Percentiles rank a stretch among this genome's conserved stretches.
Evolutionary conservation across 176 grass and related monocot genomes (phyloP).

Genomic region (Leersia perrieri): DNA sequence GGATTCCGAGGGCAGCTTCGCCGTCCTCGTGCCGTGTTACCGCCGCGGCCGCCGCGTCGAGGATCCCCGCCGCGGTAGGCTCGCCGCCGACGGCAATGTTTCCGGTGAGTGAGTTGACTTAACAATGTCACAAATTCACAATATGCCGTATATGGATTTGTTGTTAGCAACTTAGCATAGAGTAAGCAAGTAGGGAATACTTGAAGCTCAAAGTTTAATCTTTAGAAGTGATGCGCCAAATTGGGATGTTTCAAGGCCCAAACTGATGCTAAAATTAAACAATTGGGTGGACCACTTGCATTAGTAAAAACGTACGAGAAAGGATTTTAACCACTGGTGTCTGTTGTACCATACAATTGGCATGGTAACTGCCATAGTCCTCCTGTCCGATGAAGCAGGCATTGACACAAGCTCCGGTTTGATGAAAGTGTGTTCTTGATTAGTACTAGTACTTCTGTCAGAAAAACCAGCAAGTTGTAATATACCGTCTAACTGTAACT

Average conservation of each 20-base stretch:
- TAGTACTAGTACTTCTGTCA: not conserved
- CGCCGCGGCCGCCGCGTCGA: constrained; percentile 29
- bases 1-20: constrained; percentile 65
- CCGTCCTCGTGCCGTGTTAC: constrained; percentile 74
- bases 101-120: constrained; percentile 45
- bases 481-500: not conserved
- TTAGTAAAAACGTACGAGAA: not conserved
- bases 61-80: not conserved
- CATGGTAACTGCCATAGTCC: not conserved
- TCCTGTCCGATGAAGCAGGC: not conserved
- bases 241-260: not conserved
- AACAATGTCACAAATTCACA: not conserved
- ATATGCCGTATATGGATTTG: not conserved
- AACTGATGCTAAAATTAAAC: not conserved
- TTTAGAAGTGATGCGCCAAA: not conserved
- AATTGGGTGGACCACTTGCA: not conserved
- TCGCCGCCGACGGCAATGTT: not conserved
- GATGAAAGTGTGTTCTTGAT: not conserved
- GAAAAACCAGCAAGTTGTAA: not conserved
- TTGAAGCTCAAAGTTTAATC: constrained; percentile 3
- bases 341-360: not conserved
- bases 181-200: not conserved
- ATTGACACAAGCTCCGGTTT: not conserved
- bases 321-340: not conserved
- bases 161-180: not conserved